phyloP scores from a whole-genome alignment of 129 eudicot genomes.

The Daucus carota region DNA sequence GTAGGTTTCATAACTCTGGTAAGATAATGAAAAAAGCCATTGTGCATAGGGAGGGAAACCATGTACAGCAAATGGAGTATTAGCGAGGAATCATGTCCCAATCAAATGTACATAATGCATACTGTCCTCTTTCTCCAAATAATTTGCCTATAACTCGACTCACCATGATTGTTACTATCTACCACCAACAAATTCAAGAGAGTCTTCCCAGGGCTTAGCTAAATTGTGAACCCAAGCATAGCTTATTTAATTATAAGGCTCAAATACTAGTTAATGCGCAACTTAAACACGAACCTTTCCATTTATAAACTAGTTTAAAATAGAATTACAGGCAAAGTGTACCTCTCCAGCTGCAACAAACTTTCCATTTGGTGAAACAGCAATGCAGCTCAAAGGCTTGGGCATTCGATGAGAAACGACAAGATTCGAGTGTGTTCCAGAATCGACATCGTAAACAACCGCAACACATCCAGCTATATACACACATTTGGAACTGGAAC shows the following conservation, averaged over 20 bases:
- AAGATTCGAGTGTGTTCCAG: constrained; percentile 39
- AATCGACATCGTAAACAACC: constrained; percentile 47
- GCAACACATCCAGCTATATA: constrained; percentile 67
- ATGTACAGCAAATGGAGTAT: not conserved
- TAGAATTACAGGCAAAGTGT: too few relatives aligned
- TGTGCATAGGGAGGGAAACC: not conserved
- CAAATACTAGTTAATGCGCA: not conserved
- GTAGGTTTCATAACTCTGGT: not conserved
- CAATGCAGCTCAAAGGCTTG: constrained; percentile 47
- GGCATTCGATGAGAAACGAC: constrained; percentile 44
- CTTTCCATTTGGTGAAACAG: constrained; percentile 38
- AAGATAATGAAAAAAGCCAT: not conserved
- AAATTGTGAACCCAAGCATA: not conserved
- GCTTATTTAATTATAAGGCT: not conserved
- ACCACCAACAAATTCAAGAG: not conserved
- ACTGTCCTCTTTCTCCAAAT: too few relatives aligned
- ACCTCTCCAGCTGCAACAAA: constrained; percentile 82
- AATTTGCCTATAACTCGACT: too few relatives aligned
- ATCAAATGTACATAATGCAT: too few relatives aligned
- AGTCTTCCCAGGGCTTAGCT: not conserved
- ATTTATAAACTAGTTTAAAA: too few relatives aligned
- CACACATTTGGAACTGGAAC: constrained; percentile 32
- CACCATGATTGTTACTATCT: not conserved
- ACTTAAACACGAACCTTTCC: too few relatives aligned
- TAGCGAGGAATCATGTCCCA: not conserved